Percentiles rank a stretch among this genome's conserved stretches.
Evolutionary conservation across 106 monocot species (phyloP).

Genomic region (Alisma plantagoaquatica): DNA sequence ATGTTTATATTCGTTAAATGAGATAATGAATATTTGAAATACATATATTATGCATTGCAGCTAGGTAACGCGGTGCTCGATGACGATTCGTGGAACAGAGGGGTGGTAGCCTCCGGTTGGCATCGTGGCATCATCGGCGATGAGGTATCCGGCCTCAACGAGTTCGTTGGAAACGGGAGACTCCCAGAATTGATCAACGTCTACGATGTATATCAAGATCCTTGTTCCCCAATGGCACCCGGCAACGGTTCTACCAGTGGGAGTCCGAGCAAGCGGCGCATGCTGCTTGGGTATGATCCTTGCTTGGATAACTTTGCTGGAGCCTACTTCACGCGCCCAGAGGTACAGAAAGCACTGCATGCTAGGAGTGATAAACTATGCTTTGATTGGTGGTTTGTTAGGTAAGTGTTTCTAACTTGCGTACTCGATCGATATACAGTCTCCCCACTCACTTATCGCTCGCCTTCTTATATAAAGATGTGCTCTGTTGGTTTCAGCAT

Average conservation of each 20-base stretch:
- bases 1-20: slow-evolving; percentile 43
- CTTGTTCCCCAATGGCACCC: too few relatives aligned
- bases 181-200: slow-evolving; percentile 49
- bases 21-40: slow-evolving; percentile 57
- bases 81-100: too few relatives aligned
- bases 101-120: slow-evolving; percentile 17
- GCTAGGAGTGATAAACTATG: too few relatives aligned
- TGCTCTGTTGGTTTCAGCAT: too few relatives aligned
- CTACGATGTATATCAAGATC: slow-evolving; percentile 69
- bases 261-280: too few relatives aligned
- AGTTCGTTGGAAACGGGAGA: slow-evolving; percentile 36
- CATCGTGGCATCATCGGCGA: slow-evolving; percentile 36
- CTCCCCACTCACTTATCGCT: too few relatives aligned
- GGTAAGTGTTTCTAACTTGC: too few relatives aligned
- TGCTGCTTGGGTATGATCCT: slow-evolving; percentile 71
- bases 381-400: too few relatives aligned
- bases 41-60: slow-evolving; percentile 62
- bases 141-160: slow-evolving; percentile 26
- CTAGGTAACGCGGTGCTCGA: too few relatives aligned
- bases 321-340: slow-evolving; percentile 52
- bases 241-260: too few relatives aligned
- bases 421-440: too few relatives aligned
- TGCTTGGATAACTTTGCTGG: slow-evolving; percentile 47
- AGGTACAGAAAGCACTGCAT: slow-evolving; percentile 51
- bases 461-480: too few relatives aligned